These are phyloP conservation scores for Rubia occidens DNA, from an alignment of 305 asterid species.

Conservation along the genomic window DNA sequence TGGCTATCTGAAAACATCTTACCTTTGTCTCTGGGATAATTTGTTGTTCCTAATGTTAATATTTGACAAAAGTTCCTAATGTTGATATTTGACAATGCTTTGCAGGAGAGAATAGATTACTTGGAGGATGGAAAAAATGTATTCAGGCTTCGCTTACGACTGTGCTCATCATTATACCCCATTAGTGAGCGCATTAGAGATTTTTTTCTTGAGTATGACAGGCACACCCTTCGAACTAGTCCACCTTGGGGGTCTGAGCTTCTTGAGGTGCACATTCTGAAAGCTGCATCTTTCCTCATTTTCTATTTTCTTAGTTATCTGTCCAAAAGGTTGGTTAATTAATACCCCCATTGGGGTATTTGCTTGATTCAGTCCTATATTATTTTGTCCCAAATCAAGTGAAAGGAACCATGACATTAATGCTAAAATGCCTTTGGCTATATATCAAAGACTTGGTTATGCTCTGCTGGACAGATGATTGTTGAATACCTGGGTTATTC, in stretches of 20 bases:
- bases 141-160: slow-evolving; percentile 76
- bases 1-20: neutral
- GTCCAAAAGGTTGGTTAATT: neutral
- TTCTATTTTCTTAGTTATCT: neutral
- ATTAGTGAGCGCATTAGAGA: slow-evolving; percentile 95
- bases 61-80: neutral
- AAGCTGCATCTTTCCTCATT: slow-evolving; percentile 9
- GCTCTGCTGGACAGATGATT: neutral
- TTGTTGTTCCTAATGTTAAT: neutral
- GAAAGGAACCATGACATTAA: no score
- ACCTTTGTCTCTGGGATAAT: neutral
- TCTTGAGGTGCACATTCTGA: slow-evolving; percentile 58
- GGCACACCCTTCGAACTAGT: slow-evolving; percentile 96
- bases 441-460: neutral
- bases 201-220: slow-evolving; percentile 92
- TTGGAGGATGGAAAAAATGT: slow-evolving; percentile 94
- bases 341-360: neutral
- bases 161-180: slow-evolving; percentile 91
- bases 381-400: no score
- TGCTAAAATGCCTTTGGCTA: no score
- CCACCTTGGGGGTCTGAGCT: slow-evolving; percentile 99
- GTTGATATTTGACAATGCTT: slow-evolving; percentile 17
- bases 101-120: slow-evolving; percentile 83
- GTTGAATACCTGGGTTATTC: neutral
- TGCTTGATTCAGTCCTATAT: neutral